Conservation (phyloP, 1,284 basidiomycete genomes). For the Sphaerobolus stellatus region DNA sequence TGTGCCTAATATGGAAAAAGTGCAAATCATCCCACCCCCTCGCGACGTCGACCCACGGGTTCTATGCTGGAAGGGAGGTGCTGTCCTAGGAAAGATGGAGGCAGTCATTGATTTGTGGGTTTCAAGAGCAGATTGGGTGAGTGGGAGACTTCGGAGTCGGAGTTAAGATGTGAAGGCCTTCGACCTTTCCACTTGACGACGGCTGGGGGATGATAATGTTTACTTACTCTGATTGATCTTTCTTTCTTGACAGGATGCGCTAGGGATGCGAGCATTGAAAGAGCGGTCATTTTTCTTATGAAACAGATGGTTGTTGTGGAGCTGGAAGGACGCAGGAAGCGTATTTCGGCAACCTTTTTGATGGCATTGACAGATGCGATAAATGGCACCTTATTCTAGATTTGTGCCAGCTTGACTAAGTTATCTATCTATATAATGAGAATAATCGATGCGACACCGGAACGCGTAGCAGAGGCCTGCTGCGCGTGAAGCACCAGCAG, state of each 20-base stretch:
- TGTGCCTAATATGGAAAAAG: constrained; percentile 77
- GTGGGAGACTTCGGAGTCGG: constrained; percentile 18
- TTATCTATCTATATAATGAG: no score
- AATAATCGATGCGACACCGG: no score
- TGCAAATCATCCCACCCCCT: constrained; percentile 88
- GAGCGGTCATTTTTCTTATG: constrained; percentile 51
- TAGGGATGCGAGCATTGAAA: constrained; percentile 77
- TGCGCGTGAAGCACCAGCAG: no score
- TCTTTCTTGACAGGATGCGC: constrained; percentile 51
- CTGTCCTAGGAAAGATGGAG: constrained; percentile 93
- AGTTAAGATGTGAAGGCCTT: no score
- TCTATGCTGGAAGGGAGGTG: constrained; percentile 93
- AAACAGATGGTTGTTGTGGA: background rate
- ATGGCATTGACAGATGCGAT: no score
- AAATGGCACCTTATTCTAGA: no score
- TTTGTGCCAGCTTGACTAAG: no score
- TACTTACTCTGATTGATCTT: background rate
- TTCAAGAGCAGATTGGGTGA: constrained; percentile 82
- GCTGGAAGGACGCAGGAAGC: no score
- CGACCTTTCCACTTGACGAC: no score
- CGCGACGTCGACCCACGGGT: constrained; percentile 90
- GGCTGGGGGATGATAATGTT: no score
- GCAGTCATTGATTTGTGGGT: constrained; percentile 89
- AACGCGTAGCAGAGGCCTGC: no score
- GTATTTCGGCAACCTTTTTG: no score